Conservation (phyloP, 176 grass and related monocot species). For the Phoenix dactylifera region DNA sequence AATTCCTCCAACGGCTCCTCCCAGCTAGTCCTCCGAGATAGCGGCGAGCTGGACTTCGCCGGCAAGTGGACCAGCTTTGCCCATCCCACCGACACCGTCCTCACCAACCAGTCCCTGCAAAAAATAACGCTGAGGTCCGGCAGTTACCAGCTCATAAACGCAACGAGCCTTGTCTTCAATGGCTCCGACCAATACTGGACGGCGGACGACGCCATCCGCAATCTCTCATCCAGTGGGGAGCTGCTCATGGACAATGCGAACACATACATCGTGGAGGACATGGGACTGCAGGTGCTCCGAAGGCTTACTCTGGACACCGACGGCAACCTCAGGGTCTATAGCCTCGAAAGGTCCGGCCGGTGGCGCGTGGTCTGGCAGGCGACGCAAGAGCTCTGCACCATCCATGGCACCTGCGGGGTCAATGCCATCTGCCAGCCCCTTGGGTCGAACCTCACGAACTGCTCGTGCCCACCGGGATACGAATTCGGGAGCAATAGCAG, state of each 20-base stretch:
- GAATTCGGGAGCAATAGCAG: not conserved
- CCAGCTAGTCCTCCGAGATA: constrained; percentile 11
- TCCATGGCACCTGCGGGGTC: constrained; percentile 40
- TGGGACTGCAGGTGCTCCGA: constrained; percentile 15
- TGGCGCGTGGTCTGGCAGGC: constrained; percentile 57
- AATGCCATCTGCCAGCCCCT: constrained; percentile 57
- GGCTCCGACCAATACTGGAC: constrained; percentile 3
- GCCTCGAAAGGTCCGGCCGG: not conserved
- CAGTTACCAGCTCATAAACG: constrained; percentile 19
- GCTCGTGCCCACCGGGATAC: constrained; percentile 82
- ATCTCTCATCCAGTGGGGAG: constrained; percentile 29
- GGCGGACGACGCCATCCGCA: not conserved
- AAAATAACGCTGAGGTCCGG: constrained; percentile 27
- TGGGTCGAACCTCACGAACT: constrained; percentile 18
- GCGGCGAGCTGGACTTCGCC: constrained; percentile 27
- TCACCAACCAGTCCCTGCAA: constrained; percentile 31
- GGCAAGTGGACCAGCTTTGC: constrained; percentile 33
- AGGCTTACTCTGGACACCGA: constrained; percentile 62
- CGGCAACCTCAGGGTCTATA: constrained; percentile 80
- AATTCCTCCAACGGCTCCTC: not conserved
- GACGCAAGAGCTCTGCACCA: constrained; percentile 67
- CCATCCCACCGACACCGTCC: constrained; percentile 41
- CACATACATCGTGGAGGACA: constrained; percentile 28
- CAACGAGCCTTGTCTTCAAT: constrained; percentile 16
- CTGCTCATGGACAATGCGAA: not conserved